Conservation (phyloP, 2,329 filamentous ascomycete species). For the Microcyclospora pomicola region DNA sequence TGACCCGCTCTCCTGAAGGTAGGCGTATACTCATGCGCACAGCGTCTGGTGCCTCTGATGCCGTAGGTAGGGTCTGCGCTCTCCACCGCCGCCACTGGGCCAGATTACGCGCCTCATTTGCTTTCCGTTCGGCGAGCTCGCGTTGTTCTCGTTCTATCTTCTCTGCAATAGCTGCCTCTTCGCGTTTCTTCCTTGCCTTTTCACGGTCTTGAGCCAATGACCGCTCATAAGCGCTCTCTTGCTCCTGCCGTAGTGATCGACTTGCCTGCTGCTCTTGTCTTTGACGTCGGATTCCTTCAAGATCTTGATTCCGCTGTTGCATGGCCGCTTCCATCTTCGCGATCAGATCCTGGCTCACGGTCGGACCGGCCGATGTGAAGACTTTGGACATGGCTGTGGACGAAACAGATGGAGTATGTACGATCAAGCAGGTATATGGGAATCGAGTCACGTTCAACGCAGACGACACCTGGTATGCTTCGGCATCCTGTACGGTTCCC, state of each 20-base stretch:
- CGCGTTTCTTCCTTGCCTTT: slow-evolving; percentile 59
- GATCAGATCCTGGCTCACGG: slow-evolving; percentile 56
- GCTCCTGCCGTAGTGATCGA: slow-evolving; percentile 69
- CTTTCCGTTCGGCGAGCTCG: slow-evolving; percentile 48
- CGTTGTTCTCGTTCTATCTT: slow-evolving; percentile 53
- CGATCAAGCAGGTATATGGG: slow-evolving; percentile 75
- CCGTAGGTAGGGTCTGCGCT: slow-evolving; percentile 48
- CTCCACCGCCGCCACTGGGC: slow-evolving; percentile 74
- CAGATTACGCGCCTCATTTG: slow-evolving; percentile 39
- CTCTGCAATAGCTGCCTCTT: slow-evolving; percentile 54
- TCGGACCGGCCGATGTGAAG: slow-evolving; percentile 60
- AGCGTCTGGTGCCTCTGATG: slow-evolving; percentile 55
- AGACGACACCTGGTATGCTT: slow-evolving; percentile 84
- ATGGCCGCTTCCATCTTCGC: slow-evolving; percentile 62
- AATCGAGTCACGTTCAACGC: slow-evolving; percentile 85
- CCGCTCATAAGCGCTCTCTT: slow-evolving; percentile 87
- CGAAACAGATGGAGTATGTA: slow-evolving; percentile 72
- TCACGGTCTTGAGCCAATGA: slow-evolving; percentile 80
- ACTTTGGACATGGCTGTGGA: slow-evolving; percentile 84
- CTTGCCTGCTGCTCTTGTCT: slow-evolving; percentile 67
- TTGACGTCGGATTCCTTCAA: slow-evolving; percentile 61
- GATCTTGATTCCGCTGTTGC: slow-evolving; percentile 58
- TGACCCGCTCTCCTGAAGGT: slow-evolving; percentile 55
- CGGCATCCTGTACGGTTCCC: slow-evolving; percentile 81
- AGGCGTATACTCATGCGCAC: slow-evolving; percentile 56